Percentiles rank a stretch among this genome's conserved stretches.
phyloP scores from a whole-genome alignment of 208 protist species.

The Endotrypanum monterogeii region DNA sequence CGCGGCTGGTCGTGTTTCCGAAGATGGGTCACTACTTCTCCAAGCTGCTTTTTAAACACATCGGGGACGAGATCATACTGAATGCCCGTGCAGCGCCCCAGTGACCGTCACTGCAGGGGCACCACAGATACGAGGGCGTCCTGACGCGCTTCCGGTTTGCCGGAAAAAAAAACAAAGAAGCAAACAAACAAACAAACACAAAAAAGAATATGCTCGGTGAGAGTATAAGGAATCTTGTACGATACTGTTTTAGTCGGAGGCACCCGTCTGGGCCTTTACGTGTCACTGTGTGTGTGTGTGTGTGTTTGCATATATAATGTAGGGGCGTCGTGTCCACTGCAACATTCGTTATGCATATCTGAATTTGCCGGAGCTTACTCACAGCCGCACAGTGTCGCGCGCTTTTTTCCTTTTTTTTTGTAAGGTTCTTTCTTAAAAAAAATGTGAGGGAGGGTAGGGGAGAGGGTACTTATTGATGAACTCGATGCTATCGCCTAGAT shows the following conservation, averaged over 20 bases:
- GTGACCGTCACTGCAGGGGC: not conserved
- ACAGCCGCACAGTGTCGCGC: constrained; percentile 1
- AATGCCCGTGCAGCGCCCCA: constrained; percentile 36
- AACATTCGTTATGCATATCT: not conserved
- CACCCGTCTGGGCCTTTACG: too few species aligned
- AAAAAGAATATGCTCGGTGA: too few species aligned
- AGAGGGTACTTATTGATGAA: too few species aligned
- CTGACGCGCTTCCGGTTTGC: too few species aligned
- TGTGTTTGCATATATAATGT: not conserved
- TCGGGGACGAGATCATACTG: constrained; percentile 54
- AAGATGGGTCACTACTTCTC: constrained; percentile 85
- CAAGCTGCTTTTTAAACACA: constrained; percentile 25
- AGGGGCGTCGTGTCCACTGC: not conserved
- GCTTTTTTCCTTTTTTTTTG: not conserved
- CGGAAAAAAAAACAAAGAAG: too few species aligned
- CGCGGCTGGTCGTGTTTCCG: constrained; percentile 59
- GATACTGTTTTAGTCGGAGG: too few species aligned
- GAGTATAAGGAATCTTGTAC: too few species aligned
- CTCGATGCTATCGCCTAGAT: too few species aligned
- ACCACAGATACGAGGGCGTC: too few species aligned
- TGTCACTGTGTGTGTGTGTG: not conserved
- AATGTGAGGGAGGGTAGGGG: too few species aligned
- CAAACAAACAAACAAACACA: too few species aligned
- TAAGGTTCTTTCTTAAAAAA: too few species aligned
- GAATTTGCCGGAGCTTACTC: not conserved